These are phyloP conservation scores for Aspergillus homomorphus DNA, from an alignment of 495 filamentous ascomycete species.

Conservation along the genomic window DNA sequence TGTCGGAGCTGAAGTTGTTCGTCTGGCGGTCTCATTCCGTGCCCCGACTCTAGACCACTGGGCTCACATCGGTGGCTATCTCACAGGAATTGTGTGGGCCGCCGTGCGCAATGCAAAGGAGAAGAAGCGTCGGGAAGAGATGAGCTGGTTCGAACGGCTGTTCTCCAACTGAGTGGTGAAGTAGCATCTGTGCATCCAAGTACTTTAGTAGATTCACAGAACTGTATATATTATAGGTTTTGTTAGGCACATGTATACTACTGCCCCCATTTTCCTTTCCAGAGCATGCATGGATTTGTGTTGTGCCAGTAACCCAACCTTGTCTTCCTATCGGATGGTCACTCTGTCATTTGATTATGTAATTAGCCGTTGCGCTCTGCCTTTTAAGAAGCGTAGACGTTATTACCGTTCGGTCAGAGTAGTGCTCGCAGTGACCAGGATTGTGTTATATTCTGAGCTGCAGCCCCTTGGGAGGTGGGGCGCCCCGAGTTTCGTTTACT, in stretches of 20 bases:
- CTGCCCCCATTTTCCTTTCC: no score
- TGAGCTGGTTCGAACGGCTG: constrained; percentile 10
- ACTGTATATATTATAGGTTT: background rate
- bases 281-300: no score
- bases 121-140: constrained; percentile 20
- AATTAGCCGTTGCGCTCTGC: no score
- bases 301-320: no score
- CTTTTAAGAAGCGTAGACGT: no score
- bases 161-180: background rate
- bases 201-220: background rate
- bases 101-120: constrained; percentile 21
- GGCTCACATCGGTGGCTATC: constrained; percentile 70
- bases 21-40: constrained; percentile 30
- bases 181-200: no score
- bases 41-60: constrained; percentile 55
- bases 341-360: no score
- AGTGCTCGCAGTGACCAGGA: no score
- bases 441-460: background rate
- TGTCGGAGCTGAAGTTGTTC: constrained; percentile 38
- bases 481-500: background rate
- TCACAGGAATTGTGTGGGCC: constrained; percentile 45
- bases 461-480: no score
- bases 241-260: background rate
- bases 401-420: no score
- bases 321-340: no score